These are phyloP conservation scores for Globisporangium barbulae DNA, from an alignment of 352 stramenopile species.

Conservation along the genomic window DNA sequence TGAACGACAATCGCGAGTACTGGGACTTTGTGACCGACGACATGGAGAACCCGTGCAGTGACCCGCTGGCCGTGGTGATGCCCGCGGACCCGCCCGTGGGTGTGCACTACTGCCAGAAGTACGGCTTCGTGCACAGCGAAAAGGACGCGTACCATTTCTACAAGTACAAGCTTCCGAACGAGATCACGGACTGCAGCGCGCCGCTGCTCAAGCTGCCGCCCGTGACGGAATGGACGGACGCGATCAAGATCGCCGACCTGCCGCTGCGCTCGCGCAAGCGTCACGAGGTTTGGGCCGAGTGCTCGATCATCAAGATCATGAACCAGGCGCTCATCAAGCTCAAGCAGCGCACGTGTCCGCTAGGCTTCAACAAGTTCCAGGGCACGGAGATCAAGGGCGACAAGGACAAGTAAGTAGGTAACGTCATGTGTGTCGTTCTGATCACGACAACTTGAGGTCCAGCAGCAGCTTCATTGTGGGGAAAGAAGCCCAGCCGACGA, in stretches of 20 bases:
- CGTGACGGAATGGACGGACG: conserved; percentile 32
- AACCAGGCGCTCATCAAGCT: conserved; percentile 43
- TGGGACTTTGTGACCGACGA: conserved; percentile 36
- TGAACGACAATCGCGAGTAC: conserved; percentile 28
- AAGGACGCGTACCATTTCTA: conserved; percentile 49
- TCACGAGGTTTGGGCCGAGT: conserved; percentile 32
- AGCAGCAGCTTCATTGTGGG: background rate
- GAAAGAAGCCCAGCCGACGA: background rate
- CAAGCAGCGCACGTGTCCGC: conserved; percentile 40
- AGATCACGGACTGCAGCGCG: conserved; percentile 39
- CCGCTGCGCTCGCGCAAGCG: conserved; percentile 17
- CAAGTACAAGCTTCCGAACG: conserved; percentile 52
- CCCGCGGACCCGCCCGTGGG: conserved; percentile 35
- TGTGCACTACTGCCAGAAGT: conserved; percentile 57
- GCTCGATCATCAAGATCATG: conserved; percentile 32
- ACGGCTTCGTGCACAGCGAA: conserved; percentile 38
- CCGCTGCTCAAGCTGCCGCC: conserved; percentile 39
- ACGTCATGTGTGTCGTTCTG: background rate
- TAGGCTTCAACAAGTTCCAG: conserved; percentile 45
- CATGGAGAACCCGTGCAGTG: conserved; percentile 37
- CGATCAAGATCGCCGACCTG: conserved; percentile 17
- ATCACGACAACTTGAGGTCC: background rate
- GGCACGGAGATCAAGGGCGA: conserved; percentile 27
- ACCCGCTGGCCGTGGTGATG: conserved; percentile 32
- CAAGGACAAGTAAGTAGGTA: conserved; percentile 1